Conservation (phyloP, 495 filamentous ascomycete genomes). For the Pseudoneurospora amorphoporcata region DNA sequence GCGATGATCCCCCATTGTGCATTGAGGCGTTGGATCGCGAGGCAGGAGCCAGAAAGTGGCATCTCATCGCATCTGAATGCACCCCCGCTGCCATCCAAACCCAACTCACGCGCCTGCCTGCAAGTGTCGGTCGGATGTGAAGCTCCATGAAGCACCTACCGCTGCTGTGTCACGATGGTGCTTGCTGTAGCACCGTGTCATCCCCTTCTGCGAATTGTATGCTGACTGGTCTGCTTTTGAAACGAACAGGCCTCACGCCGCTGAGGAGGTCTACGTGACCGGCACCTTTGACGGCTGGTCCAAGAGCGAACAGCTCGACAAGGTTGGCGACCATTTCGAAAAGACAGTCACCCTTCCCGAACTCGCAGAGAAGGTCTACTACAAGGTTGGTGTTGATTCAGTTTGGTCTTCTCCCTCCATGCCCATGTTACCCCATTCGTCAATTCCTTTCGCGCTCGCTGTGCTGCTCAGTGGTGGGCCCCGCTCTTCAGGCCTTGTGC, state of each 20-base stretch:
- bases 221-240: slow-evolving; percentile 10
- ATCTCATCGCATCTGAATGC: slow-evolving; percentile 2
- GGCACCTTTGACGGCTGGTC: slow-evolving; percentile 94
- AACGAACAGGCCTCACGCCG: slow-evolving; percentile 54
- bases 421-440: background rate
- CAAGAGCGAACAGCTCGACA: slow-evolving; percentile 70
- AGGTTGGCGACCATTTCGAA: slow-evolving; percentile 57
- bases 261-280: slow-evolving; percentile 84
- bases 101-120: background rate
- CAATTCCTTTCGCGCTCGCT: background rate
- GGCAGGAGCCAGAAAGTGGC: slow-evolving; percentile 1
- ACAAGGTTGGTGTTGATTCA: slow-evolving; percentile 56
- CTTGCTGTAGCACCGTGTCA: background rate
- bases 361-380: slow-evolving; percentile 56
- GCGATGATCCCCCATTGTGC: background rate
- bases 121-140: slow-evolving; percentile 11
- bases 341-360: slow-evolving; percentile 65
- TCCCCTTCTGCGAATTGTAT: background rate
- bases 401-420: slow-evolving; percentile 2
- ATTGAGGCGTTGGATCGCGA: slow-evolving; percentile 4
- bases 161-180: slow-evolving; percentile 10
- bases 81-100: slow-evolving; percentile 1
- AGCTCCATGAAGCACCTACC: background rate
- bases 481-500: background rate
- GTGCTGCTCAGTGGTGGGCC: background rate